Conservation (phyloP, 768 basidiomycete species). For the Suillus subalutaceus region DNA sequence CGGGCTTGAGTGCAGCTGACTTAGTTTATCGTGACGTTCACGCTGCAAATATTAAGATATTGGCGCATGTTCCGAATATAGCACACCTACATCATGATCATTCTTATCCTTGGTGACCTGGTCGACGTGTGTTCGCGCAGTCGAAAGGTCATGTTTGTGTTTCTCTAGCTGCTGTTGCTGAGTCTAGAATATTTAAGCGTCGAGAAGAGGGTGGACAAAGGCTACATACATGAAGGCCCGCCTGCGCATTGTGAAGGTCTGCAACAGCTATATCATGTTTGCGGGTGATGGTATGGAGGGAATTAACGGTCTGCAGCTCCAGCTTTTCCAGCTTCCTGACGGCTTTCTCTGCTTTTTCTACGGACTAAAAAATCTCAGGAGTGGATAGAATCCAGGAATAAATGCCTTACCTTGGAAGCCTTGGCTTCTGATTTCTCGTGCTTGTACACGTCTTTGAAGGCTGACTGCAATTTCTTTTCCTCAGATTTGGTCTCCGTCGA, state of each 20-base stretch:
- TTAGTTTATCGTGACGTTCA: constrained; percentile 24
- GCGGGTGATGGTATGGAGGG: constrained; percentile 55
- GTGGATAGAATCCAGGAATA: neutral
- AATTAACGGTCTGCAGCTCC: constrained; percentile 53
- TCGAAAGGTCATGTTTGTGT: constrained; percentile 18
- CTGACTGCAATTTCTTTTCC: constrained; percentile 50
- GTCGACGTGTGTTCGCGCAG: constrained; percentile 24
- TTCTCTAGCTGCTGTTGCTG: constrained; percentile 27
- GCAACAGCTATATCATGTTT: constrained; percentile 52
- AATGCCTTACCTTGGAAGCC: constrained; percentile 48
- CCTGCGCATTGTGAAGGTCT: constrained; percentile 43
- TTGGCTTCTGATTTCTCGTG: constrained; percentile 58
- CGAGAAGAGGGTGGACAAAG: neutral
- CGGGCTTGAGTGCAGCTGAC: constrained; percentile 13
- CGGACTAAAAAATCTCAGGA: constrained; percentile 33
- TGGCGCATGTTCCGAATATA: neutral
- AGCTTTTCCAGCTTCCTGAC: constrained; percentile 51
- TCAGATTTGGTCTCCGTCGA: constrained; percentile 55
- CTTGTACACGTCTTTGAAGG: constrained; percentile 53
- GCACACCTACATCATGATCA: constrained; percentile 23
- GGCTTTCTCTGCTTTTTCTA: constrained; percentile 49
- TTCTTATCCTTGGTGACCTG: constrained; percentile 23
- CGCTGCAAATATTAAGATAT: constrained; percentile 12
- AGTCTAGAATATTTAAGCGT: constrained; percentile 18
- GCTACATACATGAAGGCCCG: constrained; percentile 44